Evolutionary conservation across 164 flowering plant species (phyloP).

Genomic region (Akebia trifoliata): DNA sequence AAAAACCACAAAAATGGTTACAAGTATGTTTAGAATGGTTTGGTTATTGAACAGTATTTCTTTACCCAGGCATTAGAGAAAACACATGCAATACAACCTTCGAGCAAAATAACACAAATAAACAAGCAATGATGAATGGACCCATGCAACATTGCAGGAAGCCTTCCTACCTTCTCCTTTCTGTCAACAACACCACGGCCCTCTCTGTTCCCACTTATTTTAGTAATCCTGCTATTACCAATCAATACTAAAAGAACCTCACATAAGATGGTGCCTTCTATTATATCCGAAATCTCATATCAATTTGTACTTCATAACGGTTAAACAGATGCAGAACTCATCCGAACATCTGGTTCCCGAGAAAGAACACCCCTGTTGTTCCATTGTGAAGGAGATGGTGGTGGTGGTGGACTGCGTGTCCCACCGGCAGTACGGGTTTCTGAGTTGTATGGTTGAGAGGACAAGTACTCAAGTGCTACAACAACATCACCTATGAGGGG

Average conservation of each 20-base stretch:
- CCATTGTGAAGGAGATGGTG: slow-evolving; percentile 21
- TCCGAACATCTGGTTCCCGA: slow-evolving; percentile 12
- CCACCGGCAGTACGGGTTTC: slow-evolving; percentile 14
- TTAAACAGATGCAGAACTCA: slow-evolving; percentile 6
- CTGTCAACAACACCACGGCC: neutral
- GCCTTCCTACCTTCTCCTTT: slow-evolving; percentile 6
- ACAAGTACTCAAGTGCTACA: slow-evolving; percentile 68
- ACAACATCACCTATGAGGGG: slow-evolving; percentile 66
- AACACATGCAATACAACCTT: too few species aligned
- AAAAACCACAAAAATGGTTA: too few species aligned
- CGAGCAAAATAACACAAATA: too few species aligned
- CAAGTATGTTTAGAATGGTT: too few species aligned
- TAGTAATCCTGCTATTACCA: neutral
- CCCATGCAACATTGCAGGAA: neutral
- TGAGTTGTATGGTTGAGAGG: slow-evolving; percentile 33
- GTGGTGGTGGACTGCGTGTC: slow-evolving; percentile 8
- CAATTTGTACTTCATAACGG: neutral
- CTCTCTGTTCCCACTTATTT: slow-evolving; percentile 13
- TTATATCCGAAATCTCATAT: neutral
- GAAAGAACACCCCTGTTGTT: neutral
- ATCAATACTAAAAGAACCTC: neutral
- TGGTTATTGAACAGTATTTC: too few species aligned
- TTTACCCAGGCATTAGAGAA: too few species aligned
- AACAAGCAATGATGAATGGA: neutral
- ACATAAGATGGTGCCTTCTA: neutral